These are phyloP conservation scores for Melampsora americana DNA, from an alignment of 1,284 basidiomycete genomes.

Conservation along the genomic window DNA sequence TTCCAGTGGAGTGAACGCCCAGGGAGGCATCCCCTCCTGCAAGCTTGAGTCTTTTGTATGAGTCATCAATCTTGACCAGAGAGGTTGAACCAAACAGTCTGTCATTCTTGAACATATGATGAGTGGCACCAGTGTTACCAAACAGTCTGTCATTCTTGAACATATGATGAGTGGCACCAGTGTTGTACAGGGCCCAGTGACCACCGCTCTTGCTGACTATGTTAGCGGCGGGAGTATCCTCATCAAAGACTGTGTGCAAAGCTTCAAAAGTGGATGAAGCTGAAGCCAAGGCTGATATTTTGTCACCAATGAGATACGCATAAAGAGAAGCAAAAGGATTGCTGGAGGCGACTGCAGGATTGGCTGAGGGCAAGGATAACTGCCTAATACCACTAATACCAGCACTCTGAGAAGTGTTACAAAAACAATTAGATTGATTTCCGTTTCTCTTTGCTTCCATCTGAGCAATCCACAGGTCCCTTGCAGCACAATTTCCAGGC, in stretches of 20 bases:
- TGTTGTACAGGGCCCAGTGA: neutral
- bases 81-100: neutral
- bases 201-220: neutral
- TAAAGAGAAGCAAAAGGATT: neutral
- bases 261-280: neutral
- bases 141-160: too few relatives aligned
- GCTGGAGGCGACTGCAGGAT: neutral
- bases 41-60: neutral
- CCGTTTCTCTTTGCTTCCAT: neutral
- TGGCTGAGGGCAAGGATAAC: neutral
- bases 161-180: slow-evolving; percentile 11
- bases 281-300: neutral
- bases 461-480: neutral
- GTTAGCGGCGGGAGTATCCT: neutral
- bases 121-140: too few relatives aligned
- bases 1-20: neutral
- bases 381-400: neutral
- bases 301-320: neutral
- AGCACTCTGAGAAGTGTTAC: neutral
- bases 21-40: neutral
- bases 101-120: too few relatives aligned
- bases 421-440: neutral
- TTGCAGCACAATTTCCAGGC: neutral
- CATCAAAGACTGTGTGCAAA: neutral
- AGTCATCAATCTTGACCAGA: neutral